Percentiles rank a stretch among this genome's conserved stretches.
phyloP scores from a whole-genome alignment of 2,329 filamentous ascomycete species.

The Aotearoamyces nothofagi region DNA sequence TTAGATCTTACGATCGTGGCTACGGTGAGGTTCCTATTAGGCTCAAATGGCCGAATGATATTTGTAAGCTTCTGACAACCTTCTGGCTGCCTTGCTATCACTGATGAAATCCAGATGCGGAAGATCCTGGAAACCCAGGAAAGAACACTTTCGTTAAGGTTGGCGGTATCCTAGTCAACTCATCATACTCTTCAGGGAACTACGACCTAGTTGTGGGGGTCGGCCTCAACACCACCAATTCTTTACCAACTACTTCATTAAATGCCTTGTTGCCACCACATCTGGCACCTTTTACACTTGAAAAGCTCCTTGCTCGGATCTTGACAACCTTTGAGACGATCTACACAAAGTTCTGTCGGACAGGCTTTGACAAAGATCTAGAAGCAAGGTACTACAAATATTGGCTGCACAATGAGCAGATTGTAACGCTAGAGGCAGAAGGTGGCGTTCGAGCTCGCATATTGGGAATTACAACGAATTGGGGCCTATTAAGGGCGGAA shows the following conservation, averaged over 20 bases:
- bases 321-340: conserved; percentile 63
- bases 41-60: conserved; percentile 96
- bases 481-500: conserved; percentile 73
- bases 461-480: conserved; percentile 80
- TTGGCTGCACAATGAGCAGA: conserved; percentile 73
- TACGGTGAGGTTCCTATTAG: conserved; percentile 67
- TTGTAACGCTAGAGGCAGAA: conserved; percentile 63
- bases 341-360: conserved; percentile 58
- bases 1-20: conserved; percentile 62
- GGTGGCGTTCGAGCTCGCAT: conserved; percentile 62
- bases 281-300: conserved; percentile 46
- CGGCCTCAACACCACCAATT: conserved; percentile 75
- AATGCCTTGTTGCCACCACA: conserved; percentile 49
- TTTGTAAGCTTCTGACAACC: conserved; percentile 37
- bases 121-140: conserved; percentile 40
- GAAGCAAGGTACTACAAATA: conserved; percentile 64
- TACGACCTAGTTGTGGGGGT: conserved; percentile 81
- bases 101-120: conserved; percentile 34
- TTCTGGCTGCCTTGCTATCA: neutral
- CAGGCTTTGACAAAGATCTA: conserved; percentile 59
- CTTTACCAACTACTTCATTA: conserved; percentile 74
- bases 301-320: conserved; percentile 70
- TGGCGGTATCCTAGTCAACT: conserved; percentile 84
- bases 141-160: conserved; percentile 63
- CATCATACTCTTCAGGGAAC: conserved; percentile 57